These are phyloP conservation scores for Colletotrichum acutatum DNA, from an alignment of 2,329 filamentous ascomycete genomes.

Conservation along the genomic window DNA sequence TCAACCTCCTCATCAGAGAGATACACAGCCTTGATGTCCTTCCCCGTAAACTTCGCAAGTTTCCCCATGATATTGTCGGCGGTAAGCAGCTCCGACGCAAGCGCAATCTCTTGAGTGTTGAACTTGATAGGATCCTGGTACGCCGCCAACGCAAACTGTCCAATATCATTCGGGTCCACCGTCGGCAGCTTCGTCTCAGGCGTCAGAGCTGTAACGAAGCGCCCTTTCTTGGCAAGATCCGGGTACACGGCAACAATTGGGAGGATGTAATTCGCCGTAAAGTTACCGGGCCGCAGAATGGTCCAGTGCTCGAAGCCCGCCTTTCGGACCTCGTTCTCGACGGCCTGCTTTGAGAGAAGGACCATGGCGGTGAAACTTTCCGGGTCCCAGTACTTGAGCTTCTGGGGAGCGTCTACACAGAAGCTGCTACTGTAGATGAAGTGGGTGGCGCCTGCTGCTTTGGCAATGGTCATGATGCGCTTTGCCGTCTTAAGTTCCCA, in stretches of 20 bases:
- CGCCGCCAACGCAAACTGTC: conserved; percentile 54
- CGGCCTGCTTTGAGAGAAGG: conserved; percentile 51
- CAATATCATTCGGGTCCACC: conserved; percentile 60
- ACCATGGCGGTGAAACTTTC: conserved; percentile 42
- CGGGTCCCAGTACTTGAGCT: conserved; percentile 41
- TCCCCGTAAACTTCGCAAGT: conserved; percentile 47
- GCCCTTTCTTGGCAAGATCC: conserved; percentile 49
- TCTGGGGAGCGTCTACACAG: conserved; percentile 42
- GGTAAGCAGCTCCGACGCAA: conserved; percentile 53
- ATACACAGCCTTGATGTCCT: conserved; percentile 49
- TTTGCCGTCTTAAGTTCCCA: conserved; percentile 44
- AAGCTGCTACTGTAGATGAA: conserved; percentile 50
- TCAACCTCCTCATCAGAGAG: conserved; percentile 55
- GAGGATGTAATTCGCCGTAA: conserved; percentile 61
- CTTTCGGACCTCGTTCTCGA: conserved; percentile 52
- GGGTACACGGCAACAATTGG: conserved; percentile 54
- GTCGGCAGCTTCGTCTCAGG: conserved; percentile 52
- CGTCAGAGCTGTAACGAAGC: conserved; percentile 49
- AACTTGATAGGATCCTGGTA: conserved; percentile 55
- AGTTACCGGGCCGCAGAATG: conserved; percentile 60
- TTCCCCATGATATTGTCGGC: conserved; percentile 48
- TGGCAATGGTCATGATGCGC: conserved; percentile 49
- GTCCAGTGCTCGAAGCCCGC: conserved; percentile 56
- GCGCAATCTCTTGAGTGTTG: conserved; percentile 48
- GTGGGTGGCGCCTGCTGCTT: conserved; percentile 49